Conservation (phyloP, 805 yeast genomes). For the Yamadazyma laniorum region DNA sequence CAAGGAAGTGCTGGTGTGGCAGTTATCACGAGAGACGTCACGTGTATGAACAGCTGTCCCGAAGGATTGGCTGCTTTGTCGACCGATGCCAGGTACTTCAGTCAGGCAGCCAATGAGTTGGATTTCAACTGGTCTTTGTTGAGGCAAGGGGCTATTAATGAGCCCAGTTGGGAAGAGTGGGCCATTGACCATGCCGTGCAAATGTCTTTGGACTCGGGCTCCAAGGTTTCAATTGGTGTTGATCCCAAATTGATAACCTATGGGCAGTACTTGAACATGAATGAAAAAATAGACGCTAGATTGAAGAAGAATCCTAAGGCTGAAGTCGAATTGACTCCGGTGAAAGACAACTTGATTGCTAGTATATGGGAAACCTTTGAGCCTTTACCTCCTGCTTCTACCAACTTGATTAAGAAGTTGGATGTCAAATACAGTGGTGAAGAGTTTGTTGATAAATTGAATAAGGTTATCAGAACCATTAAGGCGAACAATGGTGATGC, state of each 20-base stretch:
- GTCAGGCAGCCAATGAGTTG: slow-evolving; percentile 55
- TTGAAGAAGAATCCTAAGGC: slow-evolving; percentile 23
- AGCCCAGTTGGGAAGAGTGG: slow-evolving; percentile 61
- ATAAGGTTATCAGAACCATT: slow-evolving; percentile 34
- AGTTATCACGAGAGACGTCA: slow-evolving; percentile 51
- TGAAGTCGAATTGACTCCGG: slow-evolving; percentile 42
- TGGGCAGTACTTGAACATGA: slow-evolving; percentile 30
- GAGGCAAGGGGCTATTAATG: slow-evolving; percentile 49
- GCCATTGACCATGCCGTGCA: slow-evolving; percentile 49
- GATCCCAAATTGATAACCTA: slow-evolving; percentile 52
- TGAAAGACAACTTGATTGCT: slow-evolving; percentile 69
- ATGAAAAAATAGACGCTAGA: slow-evolving; percentile 28
- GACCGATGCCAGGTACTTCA: slow-evolving; percentile 62
- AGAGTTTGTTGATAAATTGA: slow-evolving; percentile 54
- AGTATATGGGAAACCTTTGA: slow-evolving; percentile 70
- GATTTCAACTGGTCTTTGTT: slow-evolving; percentile 60
- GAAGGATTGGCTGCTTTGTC: slow-evolving; percentile 55
- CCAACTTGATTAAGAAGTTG: slow-evolving; percentile 50
- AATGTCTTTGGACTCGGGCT: slow-evolving; percentile 47
- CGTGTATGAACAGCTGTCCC: slow-evolving; percentile 50
- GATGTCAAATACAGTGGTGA: slow-evolving; percentile 64
- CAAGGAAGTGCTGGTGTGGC: slow-evolving; percentile 64
- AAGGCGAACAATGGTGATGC: slow-evolving; percentile 30
- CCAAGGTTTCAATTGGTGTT: slow-evolving; percentile 37
- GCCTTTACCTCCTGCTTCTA: slow-evolving; percentile 53